Percentiles rank a stretch among this genome's conserved stretches.
Evolutionary conservation across 805 yeast genomes (phyloP).

Genomic region (Yarrowia sp.): DNA sequence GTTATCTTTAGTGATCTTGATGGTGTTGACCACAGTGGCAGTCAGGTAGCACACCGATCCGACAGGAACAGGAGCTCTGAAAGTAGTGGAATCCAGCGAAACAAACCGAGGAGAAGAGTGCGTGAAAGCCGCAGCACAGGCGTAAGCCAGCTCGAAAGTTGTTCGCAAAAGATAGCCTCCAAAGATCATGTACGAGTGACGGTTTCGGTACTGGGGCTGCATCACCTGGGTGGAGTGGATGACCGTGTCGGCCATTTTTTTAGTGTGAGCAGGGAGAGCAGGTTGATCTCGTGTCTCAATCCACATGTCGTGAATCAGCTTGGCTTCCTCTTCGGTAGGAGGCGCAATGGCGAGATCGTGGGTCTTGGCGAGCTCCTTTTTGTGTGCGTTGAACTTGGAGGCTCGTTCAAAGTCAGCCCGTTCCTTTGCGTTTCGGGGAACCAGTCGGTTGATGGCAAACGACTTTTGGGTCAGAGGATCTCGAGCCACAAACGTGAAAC

Average conservation of each 20-base stretch:
- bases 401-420: conserved; percentile 85
- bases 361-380: conserved; percentile 70
- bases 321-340: conserved; percentile 66
- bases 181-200: conserved; percentile 90
- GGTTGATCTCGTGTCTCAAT: conserved; percentile 38
- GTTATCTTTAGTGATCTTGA: conserved; percentile 51
- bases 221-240: conserved; percentile 76
- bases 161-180: conserved; percentile 93
- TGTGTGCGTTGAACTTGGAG: conserved; percentile 82
- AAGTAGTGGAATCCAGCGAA: conserved; percentile 84
- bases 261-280: conserved; percentile 48
- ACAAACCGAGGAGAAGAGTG: conserved; percentile 84
- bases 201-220: conserved; percentile 95
- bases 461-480: conserved; percentile 90
- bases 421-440: conserved; percentile 71
- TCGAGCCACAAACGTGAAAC: conserved; percentile 93
- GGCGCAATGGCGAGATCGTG: conserved; percentile 64
- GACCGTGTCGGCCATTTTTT: conserved; percentile 67
- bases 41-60: conserved; percentile 83
- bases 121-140: conserved; percentile 86
- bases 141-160: conserved; percentile 89
- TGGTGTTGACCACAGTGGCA: conserved; percentile 83
- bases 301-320: conserved; percentile 76
- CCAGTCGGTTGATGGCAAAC: conserved; percentile 75
- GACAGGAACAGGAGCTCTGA: conserved; percentile 93